Conservation (phyloP, 371 early-diverging fungal species). For the Syncephalastrum monosporum region DNA sequence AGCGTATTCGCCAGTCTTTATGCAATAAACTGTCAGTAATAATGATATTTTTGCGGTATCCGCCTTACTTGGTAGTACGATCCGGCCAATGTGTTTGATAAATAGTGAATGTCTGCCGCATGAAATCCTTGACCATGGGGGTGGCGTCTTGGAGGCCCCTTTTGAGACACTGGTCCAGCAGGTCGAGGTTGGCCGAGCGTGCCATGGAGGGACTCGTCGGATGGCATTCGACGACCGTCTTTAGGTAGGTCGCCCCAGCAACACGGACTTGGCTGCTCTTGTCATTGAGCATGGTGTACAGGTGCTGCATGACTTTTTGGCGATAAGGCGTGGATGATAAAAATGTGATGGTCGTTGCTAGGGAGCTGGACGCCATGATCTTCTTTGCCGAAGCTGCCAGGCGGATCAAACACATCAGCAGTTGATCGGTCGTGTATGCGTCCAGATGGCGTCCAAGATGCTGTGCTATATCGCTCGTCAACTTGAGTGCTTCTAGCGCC, state of each 20-base stretch:
- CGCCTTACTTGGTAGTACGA: conserved; percentile 24
- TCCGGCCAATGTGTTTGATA: conserved; percentile 23
- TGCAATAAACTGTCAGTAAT: conserved; percentile 3
- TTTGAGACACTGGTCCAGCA: conserved; percentile 12
- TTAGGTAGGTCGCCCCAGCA: conserved; percentile 11
- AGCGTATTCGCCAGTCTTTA: conserved; percentile 7
- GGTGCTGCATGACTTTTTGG: conserved; percentile 14
- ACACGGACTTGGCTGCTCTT: conserved; percentile 22
- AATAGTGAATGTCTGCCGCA: conserved; percentile 17
- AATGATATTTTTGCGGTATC: background rate
- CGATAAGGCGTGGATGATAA: conserved; percentile 24
- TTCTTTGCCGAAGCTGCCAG: conserved; percentile 27
- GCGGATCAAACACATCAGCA: conserved; percentile 27
- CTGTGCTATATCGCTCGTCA: conserved; percentile 22
- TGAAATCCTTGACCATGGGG: conserved; percentile 16
- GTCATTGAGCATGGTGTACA: conserved; percentile 18
- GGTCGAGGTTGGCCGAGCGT: conserved; percentile 10
- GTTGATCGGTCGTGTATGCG: conserved; percentile 21
- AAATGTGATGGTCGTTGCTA: conserved; percentile 18
- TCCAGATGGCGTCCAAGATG: conserved; percentile 21
- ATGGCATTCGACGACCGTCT: conserved; percentile 17
- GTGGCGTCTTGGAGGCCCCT: conserved; percentile 23
- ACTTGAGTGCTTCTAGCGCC: conserved; percentile 21
- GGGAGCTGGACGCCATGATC: conserved; percentile 13
- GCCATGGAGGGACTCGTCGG: conserved; percentile 10